Evolutionary conservation across 1,284 basidiomycete genomes (phyloP).

Genomic region (Cystobasidium sp.): DNA sequence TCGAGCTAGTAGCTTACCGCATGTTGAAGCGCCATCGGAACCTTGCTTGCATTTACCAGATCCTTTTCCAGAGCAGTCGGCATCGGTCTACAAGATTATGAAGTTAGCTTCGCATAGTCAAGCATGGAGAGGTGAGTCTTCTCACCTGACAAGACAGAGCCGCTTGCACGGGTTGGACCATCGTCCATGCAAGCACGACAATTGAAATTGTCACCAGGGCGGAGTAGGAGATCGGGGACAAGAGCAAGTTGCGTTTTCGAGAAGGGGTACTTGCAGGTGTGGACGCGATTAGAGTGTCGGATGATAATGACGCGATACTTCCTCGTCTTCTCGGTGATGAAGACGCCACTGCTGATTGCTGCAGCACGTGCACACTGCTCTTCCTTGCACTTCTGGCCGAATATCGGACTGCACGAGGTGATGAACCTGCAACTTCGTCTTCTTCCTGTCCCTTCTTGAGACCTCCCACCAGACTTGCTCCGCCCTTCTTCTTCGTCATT

Average conservation of each 20-base stretch:
- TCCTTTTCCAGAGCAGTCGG: constrained; percentile 27
- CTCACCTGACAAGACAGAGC: constrained; percentile 20
- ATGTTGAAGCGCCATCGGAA: constrained; percentile 25
- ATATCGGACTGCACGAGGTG: constrained; percentile 18
- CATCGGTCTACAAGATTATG: too few species aligned
- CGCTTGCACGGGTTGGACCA: constrained; percentile 7
- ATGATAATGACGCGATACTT: neutral
- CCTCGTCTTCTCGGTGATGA: neutral
- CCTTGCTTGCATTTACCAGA: constrained; percentile 32
- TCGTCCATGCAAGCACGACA: constrained; percentile 23
- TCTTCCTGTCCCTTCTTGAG: neutral
- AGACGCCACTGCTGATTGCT: neutral
- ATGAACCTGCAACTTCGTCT: neutral
- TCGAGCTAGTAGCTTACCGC: neutral
- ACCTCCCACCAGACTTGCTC: constrained; percentile 13
- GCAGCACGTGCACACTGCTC: constrained; percentile 1
- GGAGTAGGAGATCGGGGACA: constrained; percentile 30
- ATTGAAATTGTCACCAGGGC: constrained; percentile 30
- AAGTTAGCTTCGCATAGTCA: too few species aligned
- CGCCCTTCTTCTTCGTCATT: constrained; percentile 5
- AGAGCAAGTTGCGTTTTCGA: neutral
- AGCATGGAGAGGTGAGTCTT: too few species aligned
- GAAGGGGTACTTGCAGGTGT: neutral
- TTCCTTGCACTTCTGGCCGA: neutral
- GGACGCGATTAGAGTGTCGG: neutral